These are phyloP conservation scores for Jaltomata sinuosa DNA, from an alignment of 257 asterid species.

Conservation along the genomic window DNA sequence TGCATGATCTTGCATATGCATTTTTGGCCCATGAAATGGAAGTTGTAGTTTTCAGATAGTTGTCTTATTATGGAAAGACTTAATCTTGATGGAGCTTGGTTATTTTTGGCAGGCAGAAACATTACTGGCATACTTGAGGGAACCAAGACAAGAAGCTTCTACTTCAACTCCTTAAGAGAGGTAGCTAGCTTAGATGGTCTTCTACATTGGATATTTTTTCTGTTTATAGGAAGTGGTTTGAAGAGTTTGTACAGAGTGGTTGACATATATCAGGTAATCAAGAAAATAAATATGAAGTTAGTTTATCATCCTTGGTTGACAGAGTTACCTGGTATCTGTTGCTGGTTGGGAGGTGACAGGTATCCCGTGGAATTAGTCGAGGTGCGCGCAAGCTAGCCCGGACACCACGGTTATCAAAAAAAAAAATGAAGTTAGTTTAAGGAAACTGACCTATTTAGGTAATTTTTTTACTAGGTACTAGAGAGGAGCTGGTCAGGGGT, in stretches of 20 bases:
- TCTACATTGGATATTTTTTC: conserved; percentile 25
- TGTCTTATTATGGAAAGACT: not conserved
- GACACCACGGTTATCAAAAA: not conserved
- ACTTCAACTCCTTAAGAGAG: conserved; percentile 48
- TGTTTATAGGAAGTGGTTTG: conserved; percentile 38
- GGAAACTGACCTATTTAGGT: conserved; percentile 39
- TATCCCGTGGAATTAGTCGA: too few species aligned
- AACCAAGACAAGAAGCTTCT: conserved; percentile 84
- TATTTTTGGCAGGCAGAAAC: conserved; percentile 74
- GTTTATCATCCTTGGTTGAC: too few species aligned
- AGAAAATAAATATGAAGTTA: conserved; percentile 13
- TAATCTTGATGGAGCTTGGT: conserved; percentile 3
- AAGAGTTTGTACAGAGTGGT: conserved; percentile 59
- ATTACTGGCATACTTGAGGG: conserved; percentile 87
- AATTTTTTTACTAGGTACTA: conserved; percentile 13
- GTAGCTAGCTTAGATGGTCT: conserved; percentile 17
- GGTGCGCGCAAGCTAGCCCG: too few species aligned
- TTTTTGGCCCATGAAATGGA: not conserved
- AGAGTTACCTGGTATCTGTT: too few species aligned
- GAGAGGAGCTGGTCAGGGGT: conserved; percentile 22
- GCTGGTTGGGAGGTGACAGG: too few species aligned
- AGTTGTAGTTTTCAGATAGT: conserved; percentile 5
- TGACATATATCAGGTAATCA: conserved; percentile 1
- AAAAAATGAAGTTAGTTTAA: conserved; percentile 24
- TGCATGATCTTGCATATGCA: not conserved